Evolutionary conservation across 176 grass and related monocot species (phyloP), one percentile per base, ranked within the genome.

Genomic region (Saccharum officinarum): DNA sequence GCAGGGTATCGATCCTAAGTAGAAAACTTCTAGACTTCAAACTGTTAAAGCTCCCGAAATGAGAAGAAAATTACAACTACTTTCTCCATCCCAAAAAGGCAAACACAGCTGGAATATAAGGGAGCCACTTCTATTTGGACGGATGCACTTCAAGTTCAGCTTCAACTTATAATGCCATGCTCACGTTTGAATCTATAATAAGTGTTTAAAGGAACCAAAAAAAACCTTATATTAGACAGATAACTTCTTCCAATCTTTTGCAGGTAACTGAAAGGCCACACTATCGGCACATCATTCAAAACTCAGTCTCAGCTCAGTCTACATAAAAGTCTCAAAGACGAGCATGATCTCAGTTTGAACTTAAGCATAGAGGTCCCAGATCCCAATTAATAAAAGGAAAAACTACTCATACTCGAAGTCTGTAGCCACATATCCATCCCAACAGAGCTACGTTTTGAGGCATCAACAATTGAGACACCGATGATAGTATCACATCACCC

Each of bases 1-100:
- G 39, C 15, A 81, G 62, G 69, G 60, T 73, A 88, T 84, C 26
- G 57, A 66, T 30, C 64, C 33, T 30, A n/a, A n/a, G 33, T 12
- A 63, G 12, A 59, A 80, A 18, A 47, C 12, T 39, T 66, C 2
- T 34, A 80, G 17, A 38, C 1, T 65, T 15, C 7, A 40, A n/a
- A 80, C 59, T 20, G 18, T 49, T 73, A 17, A 66, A 20, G 49
- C 30, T 54, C 12, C 25, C 4, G 4, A 74, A 50, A 52, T 6
- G 15, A 66, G 49, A n/a, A 30, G 20, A 74, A 73, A 79, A 37
- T 15, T 6, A 74, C 45, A 18, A 5, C 59, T 38, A 23, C 3
- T 49, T 79, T 79, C 18, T 62, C 7, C 42, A 30, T 20, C 71
- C 40, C 31, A 2, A 71, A n/a, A 71, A 42, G 37, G 67, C 17